A percentile compares a stretch with the other conserved stretches of the same genome.
phyloP scores from a whole-genome alignment of 345 rosid species.

The Bruguiera gymnorhiza region DNA sequence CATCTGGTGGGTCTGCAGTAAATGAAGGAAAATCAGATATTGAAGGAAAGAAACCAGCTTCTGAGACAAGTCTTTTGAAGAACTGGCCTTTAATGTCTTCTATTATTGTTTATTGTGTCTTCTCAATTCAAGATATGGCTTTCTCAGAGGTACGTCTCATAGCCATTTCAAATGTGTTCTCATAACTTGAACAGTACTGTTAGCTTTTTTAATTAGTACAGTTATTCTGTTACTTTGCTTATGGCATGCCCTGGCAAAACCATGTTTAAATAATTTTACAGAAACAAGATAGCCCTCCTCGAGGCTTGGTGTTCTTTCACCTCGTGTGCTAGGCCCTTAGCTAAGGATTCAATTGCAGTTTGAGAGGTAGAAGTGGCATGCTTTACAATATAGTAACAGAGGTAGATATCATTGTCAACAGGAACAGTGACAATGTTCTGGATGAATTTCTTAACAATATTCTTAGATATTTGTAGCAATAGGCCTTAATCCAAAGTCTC shows the following conservation, averaged over 20 bases:
- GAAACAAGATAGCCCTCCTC: background rate
- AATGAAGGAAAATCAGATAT: constrained; percentile 19
- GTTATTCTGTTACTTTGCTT: background rate
- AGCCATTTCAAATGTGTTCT: background rate
- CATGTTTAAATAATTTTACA: background rate
- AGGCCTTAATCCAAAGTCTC: no score
- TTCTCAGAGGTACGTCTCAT: constrained; percentile 65
- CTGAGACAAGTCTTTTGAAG: constrained; percentile 42
- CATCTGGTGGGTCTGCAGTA: constrained; percentile 27
- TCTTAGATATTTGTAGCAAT: no score
- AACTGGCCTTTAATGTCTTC: constrained; percentile 96
- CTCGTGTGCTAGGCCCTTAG: background rate
- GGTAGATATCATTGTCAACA: no score
- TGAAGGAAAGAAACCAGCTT: constrained; percentile 26
- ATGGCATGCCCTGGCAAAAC: background rate
- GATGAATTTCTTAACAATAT: no score
- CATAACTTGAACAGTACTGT: no score
- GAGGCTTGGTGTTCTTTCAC: background rate
- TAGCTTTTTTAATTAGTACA: no score
- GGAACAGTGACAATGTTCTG: no score
- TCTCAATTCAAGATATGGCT: constrained; percentile 95
- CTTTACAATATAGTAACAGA: no score
- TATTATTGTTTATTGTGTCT: constrained; percentile 72
- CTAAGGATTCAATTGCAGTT: background rate
- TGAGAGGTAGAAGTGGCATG: no score